Evolutionary conservation across 371 early-diverging fungal genomes (phyloP), one percentile per base, ranked within the genome.

Genomic region (Circinella umbellata): DNA sequence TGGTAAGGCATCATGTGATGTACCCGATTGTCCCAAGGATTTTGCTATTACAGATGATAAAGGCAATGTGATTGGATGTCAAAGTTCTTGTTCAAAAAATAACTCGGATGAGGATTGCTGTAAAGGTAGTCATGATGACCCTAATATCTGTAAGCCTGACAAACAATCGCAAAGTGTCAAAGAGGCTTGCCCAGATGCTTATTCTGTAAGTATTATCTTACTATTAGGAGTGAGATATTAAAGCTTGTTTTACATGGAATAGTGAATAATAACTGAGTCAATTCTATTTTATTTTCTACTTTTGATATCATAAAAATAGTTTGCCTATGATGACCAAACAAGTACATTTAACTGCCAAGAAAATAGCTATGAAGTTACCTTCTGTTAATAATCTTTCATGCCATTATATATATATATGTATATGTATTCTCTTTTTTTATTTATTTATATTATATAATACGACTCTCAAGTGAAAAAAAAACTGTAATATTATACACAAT

Each of bases 271-370:
- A 27, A 27, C 27, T 27, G 27, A 27, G 27, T 27, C 27, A 2
- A 27, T 27, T 27, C 27, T 27, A 27, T 27, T 27, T 27, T 27
- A n/a, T n/a, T n/a, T n/a, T n/a, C n/a, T 39, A 39, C 10, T 51
- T 51, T 14, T n/a, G 39, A 11, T 18, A 38, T 61, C 4, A 11
- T 49, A 27, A 75, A 73, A 75, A 73, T 73, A 78, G 79, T 49
- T 83, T 73, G 78, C 79, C 48, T 83, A 79, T 55, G 83, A 83
- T 65, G 83, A 83, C 69, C 68, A 72, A 34, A 73, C 72, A 27
- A 72, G 70, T 42, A 81, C 81, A 8, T 78, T 61, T 61, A 51
- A 76, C 18, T 81, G 81, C 69, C 46, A n/a, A 34, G 66, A 51
- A 15, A 69, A 73, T 14, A 67, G 35, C 14, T 81, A 81, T 66